Evolutionary conservation across 2,329 filamentous ascomycete species (phyloP).

Genomic region (Clonostachys solani): DNA sequence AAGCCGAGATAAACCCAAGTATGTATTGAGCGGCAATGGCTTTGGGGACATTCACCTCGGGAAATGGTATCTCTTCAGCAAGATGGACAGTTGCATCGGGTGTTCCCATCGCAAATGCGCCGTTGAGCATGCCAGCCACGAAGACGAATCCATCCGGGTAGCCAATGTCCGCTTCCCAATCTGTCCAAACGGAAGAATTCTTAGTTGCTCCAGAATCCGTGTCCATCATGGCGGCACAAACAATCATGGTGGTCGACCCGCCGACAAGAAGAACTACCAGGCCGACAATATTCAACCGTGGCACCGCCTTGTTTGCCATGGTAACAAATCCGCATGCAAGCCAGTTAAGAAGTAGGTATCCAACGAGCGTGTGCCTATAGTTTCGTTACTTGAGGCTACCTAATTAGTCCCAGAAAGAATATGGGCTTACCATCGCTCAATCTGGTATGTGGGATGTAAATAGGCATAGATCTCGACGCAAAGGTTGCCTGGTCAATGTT

Average conservation of each 20-base stretch:
- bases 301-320: slow-evolving; percentile 49
- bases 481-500: slow-evolving; percentile 26
- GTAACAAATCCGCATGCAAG: slow-evolving; percentile 34
- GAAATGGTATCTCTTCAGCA: slow-evolving; percentile 57
- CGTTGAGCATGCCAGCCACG: slow-evolving; percentile 46
- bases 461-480: slow-evolving; percentile 13
- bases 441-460: too few species aligned
- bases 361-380: slow-evolving; percentile 32
- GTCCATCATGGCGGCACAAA: slow-evolving; percentile 46
- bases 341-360: slow-evolving; percentile 34
- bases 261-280: slow-evolving; percentile 43
- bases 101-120: slow-evolving; percentile 63
- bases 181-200: slow-evolving; percentile 30
- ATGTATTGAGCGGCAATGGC: slow-evolving; percentile 44
- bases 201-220: slow-evolving; percentile 19
- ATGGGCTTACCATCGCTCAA: too few species aligned
- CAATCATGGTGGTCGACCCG: slow-evolving; percentile 49
- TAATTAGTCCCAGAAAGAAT: too few species aligned
- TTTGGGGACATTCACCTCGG: slow-evolving; percentile 46
- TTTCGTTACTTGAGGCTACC: too few species aligned
- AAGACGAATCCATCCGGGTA: slow-evolving; percentile 36
- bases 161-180: slow-evolving; percentile 31
- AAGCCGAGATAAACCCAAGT: slow-evolving; percentile 45
- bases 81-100: slow-evolving; percentile 62
- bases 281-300: slow-evolving; percentile 46